Evolutionary conservation across 208 protist species (phyloP), one percentile per base, ranked within the genome.

Genomic region (Trypanosoma lewisi): DNA sequence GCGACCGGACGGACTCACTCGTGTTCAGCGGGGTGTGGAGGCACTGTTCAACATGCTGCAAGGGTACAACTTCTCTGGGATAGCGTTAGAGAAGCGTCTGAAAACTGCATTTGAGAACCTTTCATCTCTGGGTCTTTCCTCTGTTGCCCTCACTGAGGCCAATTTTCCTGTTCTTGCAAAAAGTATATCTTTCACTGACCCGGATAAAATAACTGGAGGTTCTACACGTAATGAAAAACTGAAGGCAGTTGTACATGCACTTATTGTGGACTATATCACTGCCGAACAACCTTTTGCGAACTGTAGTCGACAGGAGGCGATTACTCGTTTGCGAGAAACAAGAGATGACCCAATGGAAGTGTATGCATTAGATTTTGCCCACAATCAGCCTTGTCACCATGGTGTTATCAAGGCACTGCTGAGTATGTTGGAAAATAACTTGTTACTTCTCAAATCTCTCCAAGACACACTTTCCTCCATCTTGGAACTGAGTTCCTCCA

Each of bases 341-440:
- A 61, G 55, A 55, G 58, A 59, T 31, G 70, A 74, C 33, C 23
- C 51, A 27, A 16, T 27, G 30, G 57, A 58, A 31, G 69, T 90
- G 27, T 93, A 75, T 60, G 65, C 73, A 28, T 21, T 80, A 25
- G 83, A 95, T 63, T 89, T 89, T 67, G 84, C 84, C 6, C 84
- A 95, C 60, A 64, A 84, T 60, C 86, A 90, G 57, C 73, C 79
- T 8, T 83, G 78, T 68, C 85, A 91, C 61, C 80, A 91, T 68
- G 68, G 73, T 17, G 82, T 87, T 31, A 75, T 92, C 41, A 75
- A 78, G 51, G 70, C 60, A 21, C 51, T 93, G 48, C 73, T 93
- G 23, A 61, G 31, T 44, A 84, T 74, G 64, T 57, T 91, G 51
- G 84, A 90, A 54, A 80, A 79, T 49, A 61, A 83, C 56, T 75